Evolutionary conservation across 768 basidiomycete species (phyloP), one percentile per base, ranked within the genome.

Genomic region (Boletus vinaceobasis): DNA sequence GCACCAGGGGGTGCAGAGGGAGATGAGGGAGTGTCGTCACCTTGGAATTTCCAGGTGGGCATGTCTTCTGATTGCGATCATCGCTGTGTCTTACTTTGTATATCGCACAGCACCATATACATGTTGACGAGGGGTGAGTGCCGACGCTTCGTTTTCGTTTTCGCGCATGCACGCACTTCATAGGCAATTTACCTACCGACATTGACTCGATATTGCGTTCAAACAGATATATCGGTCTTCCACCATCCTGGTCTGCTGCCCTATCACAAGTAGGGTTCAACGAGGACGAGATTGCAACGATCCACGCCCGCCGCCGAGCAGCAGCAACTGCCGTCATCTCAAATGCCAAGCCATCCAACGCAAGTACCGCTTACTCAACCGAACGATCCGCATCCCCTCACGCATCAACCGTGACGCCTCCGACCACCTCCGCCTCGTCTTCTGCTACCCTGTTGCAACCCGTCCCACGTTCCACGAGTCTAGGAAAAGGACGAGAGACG

Each of bases 1-100:
- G 4, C 29, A 3, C 19, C 45, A 42, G 52, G 7, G 3, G 52
- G 27, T 5, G 23, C 59, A 4, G 64, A 63, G 1, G 81, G 79
- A 6, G 87, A 89, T 59, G 80, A 83, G 17, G 78, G 76, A 26
- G 86, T 90, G 40, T 84, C 86, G 0, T 58, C 74, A 57, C 88
- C 88, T 5, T 89, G 84, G 82, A 88, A 88, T 66, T 88, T 90
- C 56, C 85, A 86, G 79, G 86, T 83, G 65, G 43, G 63, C 47
- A 13, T 23, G 2, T 49, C 54, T 57, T 29, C 58, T 13, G 14
- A 44, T 29, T 1, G 21, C 5, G 31, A 37, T 49, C 0, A 8
- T 21, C 43, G 3, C 40, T 15, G 8, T 10, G 9, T 48, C 58
- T 57, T 8, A 60, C 48, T 29, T 42, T 39, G 48, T 19, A 32